These are phyloP conservation scores for Hypomontagnella submonticulosa DNA, from an alignment of 495 filamentous ascomycete genomes.

Conservation along the genomic window DNA sequence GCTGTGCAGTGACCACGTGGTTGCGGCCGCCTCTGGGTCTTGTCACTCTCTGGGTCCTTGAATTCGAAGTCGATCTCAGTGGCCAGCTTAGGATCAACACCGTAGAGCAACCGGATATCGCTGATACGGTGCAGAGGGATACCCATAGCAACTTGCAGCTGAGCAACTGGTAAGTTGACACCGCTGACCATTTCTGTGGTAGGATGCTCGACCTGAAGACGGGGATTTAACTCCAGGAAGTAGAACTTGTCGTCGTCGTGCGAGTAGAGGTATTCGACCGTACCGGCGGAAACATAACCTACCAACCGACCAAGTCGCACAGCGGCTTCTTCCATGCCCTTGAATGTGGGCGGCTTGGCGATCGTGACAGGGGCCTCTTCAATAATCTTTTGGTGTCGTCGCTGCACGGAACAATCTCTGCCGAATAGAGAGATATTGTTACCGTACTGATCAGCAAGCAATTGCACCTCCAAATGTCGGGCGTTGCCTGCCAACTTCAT, in stretches of 20 bases:
- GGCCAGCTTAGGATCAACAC: conserved; percentile 87
- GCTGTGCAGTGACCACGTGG: conserved; percentile 98
- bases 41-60: conserved; percentile 82
- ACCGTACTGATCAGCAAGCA: conserved; percentile 98
- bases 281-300: conserved; percentile 98
- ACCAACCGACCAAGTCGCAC: conserved; percentile 93
- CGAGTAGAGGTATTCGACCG: conserved; percentile 99
- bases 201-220: conserved; percentile 98
- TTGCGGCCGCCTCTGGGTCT: conserved; percentile 86
- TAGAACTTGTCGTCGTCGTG: conserved; percentile 99
- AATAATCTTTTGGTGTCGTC: conserved; percentile 99
- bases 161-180: conserved; percentile 95
- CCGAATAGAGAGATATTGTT: conserved; percentile 99
- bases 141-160: conserved; percentile 99
- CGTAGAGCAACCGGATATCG: conserved; percentile 96
- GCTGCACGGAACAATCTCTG: conserved; percentile 98
- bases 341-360: conserved; percentile 87
- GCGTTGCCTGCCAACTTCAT: conserved; percentile 99
- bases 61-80: conserved; percentile 97
- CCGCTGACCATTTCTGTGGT: conserved; percentile 99
- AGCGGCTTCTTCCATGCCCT: conserved; percentile 95
- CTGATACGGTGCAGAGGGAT: conserved; percentile 93
- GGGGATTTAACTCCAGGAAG: conserved; percentile 97
- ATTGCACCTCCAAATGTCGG: conserved; percentile 95
- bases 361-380: conserved; percentile 99